These are phyloP conservation scores for Yamadazyma atlantica DNA, from an alignment of 1,139 yeast species.

Conservation along the genomic window DNA sequence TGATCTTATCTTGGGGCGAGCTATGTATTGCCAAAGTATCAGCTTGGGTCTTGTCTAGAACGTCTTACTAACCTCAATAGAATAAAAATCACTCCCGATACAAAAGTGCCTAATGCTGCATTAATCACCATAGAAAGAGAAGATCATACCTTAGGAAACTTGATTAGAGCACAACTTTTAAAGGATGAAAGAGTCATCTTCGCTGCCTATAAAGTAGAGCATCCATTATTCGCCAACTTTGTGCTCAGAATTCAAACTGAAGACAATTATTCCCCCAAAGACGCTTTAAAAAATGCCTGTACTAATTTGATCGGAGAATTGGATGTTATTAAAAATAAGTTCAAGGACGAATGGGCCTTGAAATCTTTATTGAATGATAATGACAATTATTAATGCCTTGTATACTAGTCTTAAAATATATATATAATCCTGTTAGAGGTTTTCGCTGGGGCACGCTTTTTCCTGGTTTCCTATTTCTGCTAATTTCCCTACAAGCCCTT, in stretches of 20 bases:
- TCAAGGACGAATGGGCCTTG: conserved; percentile 90
- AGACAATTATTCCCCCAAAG: conserved; percentile 89
- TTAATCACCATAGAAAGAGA: conserved; percentile 92
- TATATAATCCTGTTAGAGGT: neutral
- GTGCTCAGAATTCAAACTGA: conserved; percentile 93
- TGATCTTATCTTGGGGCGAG: too few species aligned
- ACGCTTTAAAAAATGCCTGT: conserved; percentile 89
- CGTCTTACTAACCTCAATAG: conserved; percentile 28
- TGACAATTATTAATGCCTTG: conserved; percentile 34
- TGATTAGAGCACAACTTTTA: conserved; percentile 80
- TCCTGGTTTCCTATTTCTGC: too few species aligned
- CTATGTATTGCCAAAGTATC: too few species aligned
- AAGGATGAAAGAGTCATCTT: conserved; percentile 85
- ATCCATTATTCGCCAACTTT: conserved; percentile 94
- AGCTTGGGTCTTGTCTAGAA: too few species aligned
- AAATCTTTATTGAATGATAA: conserved; percentile 66
- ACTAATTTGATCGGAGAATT: conserved; percentile 77
- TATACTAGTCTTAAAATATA: conserved; percentile 1
- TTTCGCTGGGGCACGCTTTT: too few species aligned
- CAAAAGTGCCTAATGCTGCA: conserved; percentile 94
- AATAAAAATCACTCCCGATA: conserved; percentile 86
- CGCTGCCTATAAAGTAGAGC: conserved; percentile 97
- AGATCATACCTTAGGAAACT: conserved; percentile 93
- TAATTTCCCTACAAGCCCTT: too few species aligned
- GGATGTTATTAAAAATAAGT: conserved; percentile 69